These are phyloP conservation scores for Borovskyia barvae DNA, from an alignment of 208 protist genomes.

Conservation along the genomic window DNA sequence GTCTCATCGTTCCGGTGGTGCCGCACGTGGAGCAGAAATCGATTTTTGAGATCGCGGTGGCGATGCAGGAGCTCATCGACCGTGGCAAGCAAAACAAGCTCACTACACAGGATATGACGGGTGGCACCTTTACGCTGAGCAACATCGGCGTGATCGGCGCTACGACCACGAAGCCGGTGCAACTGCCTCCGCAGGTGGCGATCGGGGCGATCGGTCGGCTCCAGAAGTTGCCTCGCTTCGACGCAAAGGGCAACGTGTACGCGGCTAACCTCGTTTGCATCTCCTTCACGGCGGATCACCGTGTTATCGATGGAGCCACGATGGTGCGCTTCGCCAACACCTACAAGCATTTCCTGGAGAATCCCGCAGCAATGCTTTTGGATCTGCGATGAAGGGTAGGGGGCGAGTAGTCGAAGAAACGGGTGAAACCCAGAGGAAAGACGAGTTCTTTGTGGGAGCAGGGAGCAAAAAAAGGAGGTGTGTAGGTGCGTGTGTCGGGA, in stretches of 20 bases:
- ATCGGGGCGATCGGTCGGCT: slow-evolving; percentile 93
- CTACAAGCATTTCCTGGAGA: slow-evolving; percentile 88
- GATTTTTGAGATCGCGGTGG: slow-evolving; percentile 91
- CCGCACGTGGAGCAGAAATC: slow-evolving; percentile 85
- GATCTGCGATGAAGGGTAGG: slow-evolving; percentile 60
- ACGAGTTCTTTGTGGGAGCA: too few species aligned
- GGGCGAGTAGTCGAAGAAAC: too few species aligned
- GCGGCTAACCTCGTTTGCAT: slow-evolving; percentile 63
- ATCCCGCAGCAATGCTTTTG: slow-evolving; percentile 85
- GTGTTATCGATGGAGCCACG: slow-evolving; percentile 96
- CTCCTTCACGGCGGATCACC: slow-evolving; percentile 94
- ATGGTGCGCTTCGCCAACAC: slow-evolving; percentile 94
- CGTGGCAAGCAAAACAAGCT: slow-evolving; percentile 54
- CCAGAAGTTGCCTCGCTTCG: slow-evolving; percentile 84
- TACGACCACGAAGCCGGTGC: slow-evolving; percentile 87
- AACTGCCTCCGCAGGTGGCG: slow-evolving; percentile 91
- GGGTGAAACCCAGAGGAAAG: too few species aligned
- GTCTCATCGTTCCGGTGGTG: slow-evolving; percentile 95
- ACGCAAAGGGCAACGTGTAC: slow-evolving; percentile 59
- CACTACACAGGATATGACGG: slow-evolving; percentile 59
- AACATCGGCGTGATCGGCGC: slow-evolving; percentile 97
- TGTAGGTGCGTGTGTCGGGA: too few species aligned
- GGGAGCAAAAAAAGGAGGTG: too few species aligned
- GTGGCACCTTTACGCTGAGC: slow-evolving; percentile 94
- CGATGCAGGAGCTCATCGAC: slow-evolving; percentile 85